These are phyloP conservation scores for Noccaea bulbosa DNA, from an alignment of 345 rosid genomes.

Conservation along the genomic window DNA sequence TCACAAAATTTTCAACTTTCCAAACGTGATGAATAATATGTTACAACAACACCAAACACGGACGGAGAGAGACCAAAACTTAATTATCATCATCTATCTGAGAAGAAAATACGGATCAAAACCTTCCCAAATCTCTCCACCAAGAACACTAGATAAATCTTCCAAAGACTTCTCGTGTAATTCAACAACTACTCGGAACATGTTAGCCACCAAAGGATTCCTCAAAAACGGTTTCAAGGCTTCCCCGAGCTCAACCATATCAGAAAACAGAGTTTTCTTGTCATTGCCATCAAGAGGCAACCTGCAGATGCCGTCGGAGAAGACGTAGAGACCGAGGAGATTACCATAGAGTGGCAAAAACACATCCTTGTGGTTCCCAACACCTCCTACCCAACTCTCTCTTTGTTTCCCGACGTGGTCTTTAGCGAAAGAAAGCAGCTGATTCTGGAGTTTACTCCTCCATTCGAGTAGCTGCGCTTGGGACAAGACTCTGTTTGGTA, in stretches of 20 bases:
- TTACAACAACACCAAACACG: conserved; percentile 7
- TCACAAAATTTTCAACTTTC: background rate
- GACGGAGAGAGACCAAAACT: background rate
- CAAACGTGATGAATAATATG: background rate
- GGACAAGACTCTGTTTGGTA: conserved; percentile 36
- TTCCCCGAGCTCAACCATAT: conserved; percentile 61
- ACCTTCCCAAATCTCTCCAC: conserved; percentile 55
- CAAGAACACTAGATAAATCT: conserved; percentile 37
- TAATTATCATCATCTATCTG: conserved; percentile 16
- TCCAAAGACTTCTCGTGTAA: conserved; percentile 50
- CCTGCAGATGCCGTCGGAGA: conserved; percentile 63
- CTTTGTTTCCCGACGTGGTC: conserved; percentile 51
- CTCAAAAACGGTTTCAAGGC: conserved; percentile 59
- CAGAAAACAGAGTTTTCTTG: conserved; percentile 43
- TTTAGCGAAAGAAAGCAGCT: conserved; percentile 59
- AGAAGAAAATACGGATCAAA: conserved; percentile 90
- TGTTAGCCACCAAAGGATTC: conserved; percentile 72
- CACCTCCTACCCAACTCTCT: conserved; percentile 76
- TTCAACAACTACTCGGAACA: conserved; percentile 56
- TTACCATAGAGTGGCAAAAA: conserved; percentile 82
- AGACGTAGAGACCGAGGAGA: conserved; percentile 75
- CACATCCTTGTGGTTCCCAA: conserved; percentile 89
- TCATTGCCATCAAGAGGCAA: conserved; percentile 41
- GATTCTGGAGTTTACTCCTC: conserved; percentile 63
- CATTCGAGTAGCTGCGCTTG: conserved; percentile 50